A percentile compares a stretch with the other conserved stretches of the same genome.
Conservation (phyloP, 2,329 filamentous ascomycete species). For the Davidsoniella australis region DNA sequence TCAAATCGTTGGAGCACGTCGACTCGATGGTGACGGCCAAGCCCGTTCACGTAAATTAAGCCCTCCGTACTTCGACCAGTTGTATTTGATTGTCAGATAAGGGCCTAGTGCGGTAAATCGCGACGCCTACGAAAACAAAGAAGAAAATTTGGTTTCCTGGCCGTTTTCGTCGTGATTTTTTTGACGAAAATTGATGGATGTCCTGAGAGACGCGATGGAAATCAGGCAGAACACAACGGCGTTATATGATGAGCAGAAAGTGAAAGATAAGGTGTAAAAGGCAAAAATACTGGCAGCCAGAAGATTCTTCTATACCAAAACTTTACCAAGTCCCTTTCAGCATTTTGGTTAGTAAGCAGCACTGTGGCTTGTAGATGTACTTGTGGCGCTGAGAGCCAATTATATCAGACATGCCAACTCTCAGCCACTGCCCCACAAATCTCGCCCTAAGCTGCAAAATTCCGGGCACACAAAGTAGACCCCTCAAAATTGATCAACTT, state of each 20-base stretch:
- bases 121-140: neutral
- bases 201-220: conserved; percentile 1
- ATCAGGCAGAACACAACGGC: neutral
- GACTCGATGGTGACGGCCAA: no score
- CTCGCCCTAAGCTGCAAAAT: conserved; percentile 9
- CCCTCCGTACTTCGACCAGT: no score
- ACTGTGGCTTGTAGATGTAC: neutral
- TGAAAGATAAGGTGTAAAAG: conserved; percentile 1
- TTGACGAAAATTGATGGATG: neutral
- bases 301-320: conserved; percentile 8
- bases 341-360: conserved; percentile 1
- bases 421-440: neutral
- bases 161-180: neutral
- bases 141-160: neutral
- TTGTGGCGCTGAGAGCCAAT: neutral
- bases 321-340: conserved; percentile 1
- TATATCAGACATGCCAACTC: neutral
- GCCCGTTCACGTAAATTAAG: no score
- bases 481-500: conserved; percentile 10
- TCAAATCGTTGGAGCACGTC: no score
- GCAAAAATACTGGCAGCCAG: conserved; percentile 1
- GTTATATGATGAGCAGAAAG: neutral
- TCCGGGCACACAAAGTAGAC: conserved; percentile 8
- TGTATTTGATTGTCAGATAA: no score
- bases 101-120: no score